A percentile compares a stretch with the other conserved stretches of the same genome.
Conservation (phyloP, 2,329 filamentous ascomycete species). For the Atkinsonella texensis region DNA sequence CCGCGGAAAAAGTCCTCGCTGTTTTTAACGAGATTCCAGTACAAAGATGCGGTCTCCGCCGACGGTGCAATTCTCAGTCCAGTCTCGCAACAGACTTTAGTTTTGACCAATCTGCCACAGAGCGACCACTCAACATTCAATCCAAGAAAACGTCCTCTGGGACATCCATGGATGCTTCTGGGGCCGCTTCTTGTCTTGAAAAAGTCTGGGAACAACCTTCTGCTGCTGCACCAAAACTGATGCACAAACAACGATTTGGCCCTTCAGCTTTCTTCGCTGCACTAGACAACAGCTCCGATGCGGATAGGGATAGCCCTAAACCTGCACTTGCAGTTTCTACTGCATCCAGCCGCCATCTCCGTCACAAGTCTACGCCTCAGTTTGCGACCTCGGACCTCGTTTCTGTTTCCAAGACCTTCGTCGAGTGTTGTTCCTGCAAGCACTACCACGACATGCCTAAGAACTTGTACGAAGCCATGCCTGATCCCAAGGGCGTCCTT, state of each 20-base stretch:
- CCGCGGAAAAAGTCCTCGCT: slow-evolving; percentile 10
- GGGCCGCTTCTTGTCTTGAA: slow-evolving; percentile 11
- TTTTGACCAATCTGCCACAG: slow-evolving; percentile 25
- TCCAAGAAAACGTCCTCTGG: slow-evolving; percentile 9
- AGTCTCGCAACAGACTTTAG: slow-evolving; percentile 7
- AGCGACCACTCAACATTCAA: slow-evolving; percentile 23
- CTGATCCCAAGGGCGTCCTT: slow-evolving; percentile 42
- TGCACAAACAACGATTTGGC: slow-evolving; percentile 8
- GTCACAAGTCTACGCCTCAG: slow-evolving; percentile 5
- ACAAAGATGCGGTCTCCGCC: slow-evolving; percentile 5
- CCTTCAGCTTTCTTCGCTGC: slow-evolving; percentile 12
- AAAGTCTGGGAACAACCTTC: slow-evolving; percentile 10
- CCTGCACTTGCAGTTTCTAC: neutral
- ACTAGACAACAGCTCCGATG: slow-evolving; percentile 1
- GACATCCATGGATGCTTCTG: neutral
- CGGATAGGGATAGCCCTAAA: neutral
- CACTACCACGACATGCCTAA: slow-evolving; percentile 56
- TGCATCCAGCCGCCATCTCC: slow-evolving; percentile 1
- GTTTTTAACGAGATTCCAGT: slow-evolving; percentile 11
- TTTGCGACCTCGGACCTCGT: slow-evolving; percentile 16
- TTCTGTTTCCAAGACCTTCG: slow-evolving; percentile 49
- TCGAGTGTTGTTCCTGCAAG: slow-evolving; percentile 52
- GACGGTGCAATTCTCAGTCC: slow-evolving; percentile 9
- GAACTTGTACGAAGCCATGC: slow-evolving; percentile 53
- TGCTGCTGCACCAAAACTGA: slow-evolving; percentile 6